Conservation (phyloP, 2,329 filamentous ascomycete species). For the Arachnomyces sp. region DNA sequence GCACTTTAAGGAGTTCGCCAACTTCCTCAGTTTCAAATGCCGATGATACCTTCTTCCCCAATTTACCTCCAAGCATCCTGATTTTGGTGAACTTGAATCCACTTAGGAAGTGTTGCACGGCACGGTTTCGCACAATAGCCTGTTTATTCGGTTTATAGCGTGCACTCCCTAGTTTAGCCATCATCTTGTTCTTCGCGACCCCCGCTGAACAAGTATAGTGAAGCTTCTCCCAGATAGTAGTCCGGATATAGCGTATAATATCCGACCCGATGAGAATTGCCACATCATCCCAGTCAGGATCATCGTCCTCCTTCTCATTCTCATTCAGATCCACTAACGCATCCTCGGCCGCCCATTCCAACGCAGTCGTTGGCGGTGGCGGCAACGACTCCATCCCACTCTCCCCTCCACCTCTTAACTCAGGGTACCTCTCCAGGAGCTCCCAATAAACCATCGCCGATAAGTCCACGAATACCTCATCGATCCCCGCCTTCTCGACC, state of each 20-base stretch:
- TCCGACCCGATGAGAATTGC: conserved; percentile 80
- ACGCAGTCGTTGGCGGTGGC: conserved; percentile 60
- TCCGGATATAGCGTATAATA: conserved; percentile 71
- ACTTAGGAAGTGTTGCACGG: conserved; percentile 68
- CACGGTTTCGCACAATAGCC: conserved; percentile 84
- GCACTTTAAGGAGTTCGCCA: conserved; percentile 62
- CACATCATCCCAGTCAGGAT: conserved; percentile 96
- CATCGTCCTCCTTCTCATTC: conserved; percentile 63
- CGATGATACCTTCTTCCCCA: conserved; percentile 79
- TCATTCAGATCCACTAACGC: conserved; percentile 72
- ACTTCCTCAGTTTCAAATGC: conserved; percentile 75
- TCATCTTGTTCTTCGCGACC: conserved; percentile 84
- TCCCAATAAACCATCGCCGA: conserved; percentile 73
- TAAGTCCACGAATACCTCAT: conserved; percentile 91
- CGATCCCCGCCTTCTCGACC: conserved; percentile 89
- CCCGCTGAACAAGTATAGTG: conserved; percentile 90
- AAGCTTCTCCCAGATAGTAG: conserved; percentile 59
- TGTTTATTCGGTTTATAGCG: conserved; percentile 92
- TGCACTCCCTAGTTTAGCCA: conserved; percentile 86
- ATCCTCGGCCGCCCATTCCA: conserved; percentile 74
- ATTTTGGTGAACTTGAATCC: conserved; percentile 93
- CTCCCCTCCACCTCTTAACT: conserved; percentile 53
- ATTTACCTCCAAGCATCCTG: conserved; percentile 86
- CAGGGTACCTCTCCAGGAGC: conserved; percentile 68
- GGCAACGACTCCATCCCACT: conserved; percentile 66